Conservation (phyloP, 179 eudicot species). For the Silene coronaria region DNA sequence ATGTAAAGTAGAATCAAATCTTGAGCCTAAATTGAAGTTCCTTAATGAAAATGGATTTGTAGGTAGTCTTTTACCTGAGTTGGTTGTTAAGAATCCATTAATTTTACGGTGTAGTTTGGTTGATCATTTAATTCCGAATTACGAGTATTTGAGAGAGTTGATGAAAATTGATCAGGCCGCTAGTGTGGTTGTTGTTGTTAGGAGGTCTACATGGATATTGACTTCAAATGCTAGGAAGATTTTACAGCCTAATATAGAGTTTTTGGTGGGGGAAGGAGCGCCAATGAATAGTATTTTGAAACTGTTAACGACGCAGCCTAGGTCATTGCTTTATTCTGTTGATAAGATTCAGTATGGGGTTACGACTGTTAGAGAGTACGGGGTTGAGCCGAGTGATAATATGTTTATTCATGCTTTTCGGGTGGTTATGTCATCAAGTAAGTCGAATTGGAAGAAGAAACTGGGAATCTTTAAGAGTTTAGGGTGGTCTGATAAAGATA, state of each 20-base stretch:
- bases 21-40: no score
- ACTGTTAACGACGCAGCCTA: constrained; percentile 18
- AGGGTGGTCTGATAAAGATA: constrained; percentile 29
- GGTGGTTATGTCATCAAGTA: constrained; percentile 11
- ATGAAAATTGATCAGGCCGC: no score
- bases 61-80: no score
- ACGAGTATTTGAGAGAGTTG: no score
- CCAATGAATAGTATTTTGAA: constrained; percentile 16
- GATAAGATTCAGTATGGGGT: constrained; percentile 9
- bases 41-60: no score
- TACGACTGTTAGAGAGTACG: constrained; percentile 17
- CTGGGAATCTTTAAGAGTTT: constrained; percentile 20
- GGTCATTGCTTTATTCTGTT: not conserved
- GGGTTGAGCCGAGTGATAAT: constrained; percentile 12
- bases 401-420: constrained; percentile 21
- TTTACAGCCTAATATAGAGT: constrained; percentile 22
- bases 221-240: constrained; percentile 3
- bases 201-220: constrained; percentile 12
- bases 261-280: constrained; percentile 16
- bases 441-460: constrained; percentile 21
- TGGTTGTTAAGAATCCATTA: no score
- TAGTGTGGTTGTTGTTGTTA: not conserved
- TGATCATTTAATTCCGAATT: no score
- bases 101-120: no score
- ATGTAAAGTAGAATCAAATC: no score